phyloP scores from a whole-genome alignment of 768 basidiomycete genomes.

The Serendipita sp. region DNA sequence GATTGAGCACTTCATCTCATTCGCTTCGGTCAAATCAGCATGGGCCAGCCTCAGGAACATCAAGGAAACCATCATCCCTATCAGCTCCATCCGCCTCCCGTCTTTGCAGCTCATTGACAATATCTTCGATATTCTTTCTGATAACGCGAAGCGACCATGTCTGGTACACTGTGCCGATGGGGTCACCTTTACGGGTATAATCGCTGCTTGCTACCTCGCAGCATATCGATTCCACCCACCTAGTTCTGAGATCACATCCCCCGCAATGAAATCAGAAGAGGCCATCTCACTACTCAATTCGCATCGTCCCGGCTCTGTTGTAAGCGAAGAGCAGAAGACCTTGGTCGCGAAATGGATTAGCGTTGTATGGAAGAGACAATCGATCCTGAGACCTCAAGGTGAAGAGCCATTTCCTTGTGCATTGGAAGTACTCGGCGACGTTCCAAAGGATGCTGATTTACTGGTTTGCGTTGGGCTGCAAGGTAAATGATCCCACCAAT shows the following conservation, averaged over 20 bases:
- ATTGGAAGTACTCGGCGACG: conserved; percentile 29
- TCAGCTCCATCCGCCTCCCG: conserved; percentile 38
- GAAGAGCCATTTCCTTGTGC: conserved; percentile 36
- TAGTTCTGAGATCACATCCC: conserved; percentile 27
- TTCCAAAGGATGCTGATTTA: conserved; percentile 26
- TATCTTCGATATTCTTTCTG: conserved; percentile 31
- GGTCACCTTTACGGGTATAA: conserved; percentile 46
- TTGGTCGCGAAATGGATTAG: conserved; percentile 45
- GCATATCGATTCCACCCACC: conserved; percentile 38
- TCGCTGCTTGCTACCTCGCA: conserved; percentile 43
- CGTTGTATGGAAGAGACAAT: conserved; percentile 42
- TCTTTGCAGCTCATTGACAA: conserved; percentile 47
- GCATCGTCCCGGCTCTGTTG: conserved; percentile 41
- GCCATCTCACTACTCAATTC: conserved; percentile 33
- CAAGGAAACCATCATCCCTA: conserved; percentile 39
- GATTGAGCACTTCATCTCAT: conserved; percentile 41
- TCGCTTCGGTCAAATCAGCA: conserved; percentile 43
- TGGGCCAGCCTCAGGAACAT: conserved; percentile 34
- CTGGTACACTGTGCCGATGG: conserved; percentile 49
- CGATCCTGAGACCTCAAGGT: conserved; percentile 33
- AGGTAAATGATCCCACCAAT: neutral
- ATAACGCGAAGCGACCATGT: conserved; percentile 31
- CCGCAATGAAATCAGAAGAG: conserved; percentile 32
- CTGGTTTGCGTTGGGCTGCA: conserved; percentile 35
- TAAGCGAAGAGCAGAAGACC: conserved; percentile 38